These are phyloP conservation scores for Scleroderma bovista DNA, from an alignment of 768 basidiomycete species.

Conservation along the genomic window DNA sequence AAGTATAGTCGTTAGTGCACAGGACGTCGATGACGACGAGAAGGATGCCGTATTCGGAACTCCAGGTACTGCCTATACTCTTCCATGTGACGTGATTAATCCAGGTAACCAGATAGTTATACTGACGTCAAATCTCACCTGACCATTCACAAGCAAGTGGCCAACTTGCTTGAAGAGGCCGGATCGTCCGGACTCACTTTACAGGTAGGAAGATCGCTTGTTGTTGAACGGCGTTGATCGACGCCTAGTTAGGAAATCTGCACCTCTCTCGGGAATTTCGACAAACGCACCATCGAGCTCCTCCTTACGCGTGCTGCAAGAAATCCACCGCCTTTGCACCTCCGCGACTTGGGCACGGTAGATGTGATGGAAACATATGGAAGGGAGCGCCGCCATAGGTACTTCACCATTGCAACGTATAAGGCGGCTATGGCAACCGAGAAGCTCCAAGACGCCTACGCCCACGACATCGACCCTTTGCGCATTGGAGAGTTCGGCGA, in stretches of 20 bases:
- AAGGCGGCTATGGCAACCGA: constrained; percentile 56
- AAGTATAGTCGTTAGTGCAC: constrained; percentile 27
- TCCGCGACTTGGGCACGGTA: constrained; percentile 64
- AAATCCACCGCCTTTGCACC: constrained; percentile 59
- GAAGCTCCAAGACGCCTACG: constrained; percentile 49
- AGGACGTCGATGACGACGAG: constrained; percentile 39
- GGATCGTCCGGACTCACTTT: constrained; percentile 68
- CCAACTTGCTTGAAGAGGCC: constrained; percentile 65
- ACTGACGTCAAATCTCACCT: constrained; percentile 51
- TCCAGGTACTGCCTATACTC: constrained; percentile 16
- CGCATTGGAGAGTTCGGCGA: constrained; percentile 50
- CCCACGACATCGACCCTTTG: constrained; percentile 41
- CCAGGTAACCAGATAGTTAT: constrained; percentile 23
- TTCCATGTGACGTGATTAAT: background rate
- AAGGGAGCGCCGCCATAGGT: constrained; percentile 81
- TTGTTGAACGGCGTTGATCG: background rate
- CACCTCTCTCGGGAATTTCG: constrained; percentile 57
- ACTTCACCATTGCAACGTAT: constrained; percentile 73
- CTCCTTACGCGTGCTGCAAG: constrained; percentile 65
- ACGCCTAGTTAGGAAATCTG: constrained; percentile 52
- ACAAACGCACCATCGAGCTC: constrained; percentile 81
- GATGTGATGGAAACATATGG: constrained; percentile 78
- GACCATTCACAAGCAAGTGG: constrained; percentile 74
- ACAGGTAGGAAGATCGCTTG: constrained; percentile 40
- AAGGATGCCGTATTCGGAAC: constrained; percentile 21